A percentile compares a stretch with the other conserved stretches of the same genome.
Evolutionary conservation across 257 asterid genomes (phyloP).

Genomic region (Solanum sejunctum): DNA sequence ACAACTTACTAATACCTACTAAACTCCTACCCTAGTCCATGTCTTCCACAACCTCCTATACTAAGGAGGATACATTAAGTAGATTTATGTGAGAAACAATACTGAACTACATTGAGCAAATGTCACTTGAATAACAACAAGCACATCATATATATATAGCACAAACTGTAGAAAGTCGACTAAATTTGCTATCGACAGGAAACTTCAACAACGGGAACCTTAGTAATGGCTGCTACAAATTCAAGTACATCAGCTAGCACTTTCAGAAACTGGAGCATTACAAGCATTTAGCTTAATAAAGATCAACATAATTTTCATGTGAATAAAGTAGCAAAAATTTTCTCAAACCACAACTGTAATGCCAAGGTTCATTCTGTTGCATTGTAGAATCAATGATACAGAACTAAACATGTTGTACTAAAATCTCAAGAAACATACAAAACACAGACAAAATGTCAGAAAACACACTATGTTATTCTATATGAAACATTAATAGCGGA

Average conservation of each 20-base stretch:
- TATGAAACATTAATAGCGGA: not conserved
- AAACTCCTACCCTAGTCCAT: no score
- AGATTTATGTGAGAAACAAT: not conserved
- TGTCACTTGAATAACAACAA: not conserved
- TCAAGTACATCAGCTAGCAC: not conserved
- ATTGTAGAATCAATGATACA: not conserved
- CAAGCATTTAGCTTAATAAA: not conserved
- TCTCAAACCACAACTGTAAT: not conserved
- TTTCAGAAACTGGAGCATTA: not conserved
- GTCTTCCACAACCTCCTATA: not conserved
- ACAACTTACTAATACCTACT: no score
- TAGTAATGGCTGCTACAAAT: not conserved
- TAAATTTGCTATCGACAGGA: not conserved
- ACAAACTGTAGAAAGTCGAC: not conserved
- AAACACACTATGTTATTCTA: not conserved
- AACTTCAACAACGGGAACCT: not conserved
- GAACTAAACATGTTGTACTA: not conserved
- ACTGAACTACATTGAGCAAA: not conserved
- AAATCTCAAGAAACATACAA: not conserved
- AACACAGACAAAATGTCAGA: not conserved
- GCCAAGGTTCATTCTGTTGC: not conserved
- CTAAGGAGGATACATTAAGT: not conserved
- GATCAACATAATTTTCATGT: not conserved
- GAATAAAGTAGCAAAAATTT: not conserved
- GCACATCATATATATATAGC: not conserved